Base-by-base conservation (phyloP, 2,329 filamentous ascomycete species). In the Pseudopyricularia cyperi region DNA sequence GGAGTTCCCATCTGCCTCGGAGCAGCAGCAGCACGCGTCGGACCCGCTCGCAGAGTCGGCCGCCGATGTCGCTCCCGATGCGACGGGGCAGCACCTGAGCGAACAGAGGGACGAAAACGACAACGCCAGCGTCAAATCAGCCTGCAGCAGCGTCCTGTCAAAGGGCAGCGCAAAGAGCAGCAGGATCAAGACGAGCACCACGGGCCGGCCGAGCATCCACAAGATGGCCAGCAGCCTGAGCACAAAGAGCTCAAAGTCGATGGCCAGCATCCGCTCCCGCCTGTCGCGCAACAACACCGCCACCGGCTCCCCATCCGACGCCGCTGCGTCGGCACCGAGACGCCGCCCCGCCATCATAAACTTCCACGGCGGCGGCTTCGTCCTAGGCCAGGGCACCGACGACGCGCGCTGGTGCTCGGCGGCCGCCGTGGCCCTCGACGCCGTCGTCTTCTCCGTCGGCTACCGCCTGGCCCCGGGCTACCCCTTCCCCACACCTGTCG, bases 321-420 rank as follows among this genome's bases (percentile, higher is more conserved):
- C 22, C 3, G 24, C n/a, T n/a, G n/a, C n/a, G n/a, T n/a, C n/a
- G n/a, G n/a, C 24, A 7, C 9, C 39, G 11, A 46, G 14, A 9
- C 50, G 50, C 39, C 50, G 50, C 39, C 73, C 80, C 0, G 76
- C 76, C 17, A 70, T 85, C 28, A 71, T 85, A 57, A 82, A 83
- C 61, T 82, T 82, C 59, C 82, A 86, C 59, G 82, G 82, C 26
- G 82, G 82, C 22, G 82, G 82, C 5, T 85, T 83, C 65, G 77
- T 80, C 7, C 65, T 84, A 32, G 82, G 82, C 12, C 72, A 72
- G 47, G 79, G 75, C 3, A 81, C 77, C 4, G 78, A 85, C 60
- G 82, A 85, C 59, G 75, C 78, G 14, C 71, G 79, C 42, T 84
- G 80, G 70, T 77, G 75, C 6, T 65, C 74, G 26, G 66, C 52